Percentiles rank a stretch among this genome's conserved stretches.
Evolutionary conservation across 2,329 filamentous ascomycete species (phyloP).

Genomic region (Gremmenia infestans): DNA sequence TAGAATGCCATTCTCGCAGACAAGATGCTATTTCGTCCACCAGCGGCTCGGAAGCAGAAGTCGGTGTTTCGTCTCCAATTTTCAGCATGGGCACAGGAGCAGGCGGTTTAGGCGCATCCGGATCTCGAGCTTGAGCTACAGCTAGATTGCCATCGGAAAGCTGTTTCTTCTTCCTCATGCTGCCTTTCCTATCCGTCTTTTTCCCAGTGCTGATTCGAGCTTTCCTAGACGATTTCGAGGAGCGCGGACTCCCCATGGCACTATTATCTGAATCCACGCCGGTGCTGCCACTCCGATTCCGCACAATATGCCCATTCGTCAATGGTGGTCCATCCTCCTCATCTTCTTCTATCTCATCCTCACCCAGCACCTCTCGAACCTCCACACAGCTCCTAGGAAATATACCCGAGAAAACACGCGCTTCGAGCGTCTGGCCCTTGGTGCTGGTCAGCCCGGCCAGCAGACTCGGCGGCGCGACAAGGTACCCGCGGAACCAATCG

Average conservation of each 20-base stretch:
- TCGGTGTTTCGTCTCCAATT: constrained; percentile 94
- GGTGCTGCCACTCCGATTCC: constrained; percentile 7
- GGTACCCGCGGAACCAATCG: constrained; percentile 91
- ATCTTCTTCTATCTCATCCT: constrained; percentile 49
- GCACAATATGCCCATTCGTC: constrained; percentile 7
- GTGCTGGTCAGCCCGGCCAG: constrained; percentile 85
- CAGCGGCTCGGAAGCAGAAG: constrained; percentile 79
- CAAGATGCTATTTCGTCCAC: constrained; percentile 98
- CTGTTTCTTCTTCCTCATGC: constrained; percentile 14
- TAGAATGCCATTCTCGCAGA: constrained; percentile 96
- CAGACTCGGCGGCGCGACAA: constrained; percentile 89
- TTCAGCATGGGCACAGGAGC: constrained; percentile 97
- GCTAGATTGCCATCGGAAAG: constrained; percentile 22
- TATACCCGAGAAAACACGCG: constrained; percentile 96
- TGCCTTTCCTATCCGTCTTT: constrained; percentile 13
- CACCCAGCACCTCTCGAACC: constrained; percentile 84
- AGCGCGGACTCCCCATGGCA: constrained; percentile 15
- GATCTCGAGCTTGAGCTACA: constrained; percentile 49
- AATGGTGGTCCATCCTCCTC: constrained; percentile 10
- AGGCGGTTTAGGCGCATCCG: constrained; percentile 68
- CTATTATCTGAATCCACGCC: constrained; percentile 12
- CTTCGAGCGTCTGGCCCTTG: constrained; percentile 89
- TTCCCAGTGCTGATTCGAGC: constrained; percentile 2
- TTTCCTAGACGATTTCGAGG: constrained; percentile 10
- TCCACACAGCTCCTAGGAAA: constrained; percentile 94